These are phyloP conservation scores for Phyllosticta capitalensis DNA, from an alignment of 2,329 filamentous ascomycete genomes.

Conservation along the genomic window DNA sequence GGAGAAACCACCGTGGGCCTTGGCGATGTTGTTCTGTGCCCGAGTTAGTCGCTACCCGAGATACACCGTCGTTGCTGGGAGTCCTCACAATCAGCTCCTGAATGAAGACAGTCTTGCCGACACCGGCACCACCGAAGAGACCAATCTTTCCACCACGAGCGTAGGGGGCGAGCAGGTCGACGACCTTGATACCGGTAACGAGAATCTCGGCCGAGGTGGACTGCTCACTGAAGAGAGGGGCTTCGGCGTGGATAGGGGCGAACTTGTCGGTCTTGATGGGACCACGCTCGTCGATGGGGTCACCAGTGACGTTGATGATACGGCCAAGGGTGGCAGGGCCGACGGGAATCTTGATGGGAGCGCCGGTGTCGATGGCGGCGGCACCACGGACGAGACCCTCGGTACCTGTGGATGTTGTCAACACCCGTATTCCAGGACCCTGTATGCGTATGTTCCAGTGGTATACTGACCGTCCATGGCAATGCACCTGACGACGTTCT, in stretches of 20 bases:
- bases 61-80: too few relatives aligned
- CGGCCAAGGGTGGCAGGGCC: slow-evolving; percentile 88
- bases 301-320: slow-evolving; percentile 99
- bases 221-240: slow-evolving; percentile 88
- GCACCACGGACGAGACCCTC: slow-evolving; percentile 97
- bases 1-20: slow-evolving; percentile 99
- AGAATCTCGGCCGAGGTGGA: slow-evolving; percentile 94
- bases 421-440: slow-evolving; percentile 10
- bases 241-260: slow-evolving; percentile 86
- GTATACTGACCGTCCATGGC: slow-evolving; percentile 87
- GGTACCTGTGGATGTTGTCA: slow-evolving; percentile 56
- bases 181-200: slow-evolving; percentile 99
- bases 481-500: slow-evolving; percentile 99
- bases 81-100: slow-evolving; percentile 85
- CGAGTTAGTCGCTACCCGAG: slow-evolving; percentile 17
- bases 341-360: slow-evolving; percentile 93
- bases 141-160: slow-evolving; percentile 99
- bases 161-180: slow-evolving; percentile 96
- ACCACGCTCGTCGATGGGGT: slow-evolving; percentile 98
- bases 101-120: slow-evolving; percentile 99
- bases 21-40: slow-evolving; percentile 93
- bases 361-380: slow-evolving; percentile 77
- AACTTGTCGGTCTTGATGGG: slow-evolving; percentile 89
- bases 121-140: slow-evolving; percentile 99
- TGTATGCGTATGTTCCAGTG: not conserved